Evolutionary conservation across 805 yeast species (phyloP).

Genomic region (Spathaspora boniae): DNA sequence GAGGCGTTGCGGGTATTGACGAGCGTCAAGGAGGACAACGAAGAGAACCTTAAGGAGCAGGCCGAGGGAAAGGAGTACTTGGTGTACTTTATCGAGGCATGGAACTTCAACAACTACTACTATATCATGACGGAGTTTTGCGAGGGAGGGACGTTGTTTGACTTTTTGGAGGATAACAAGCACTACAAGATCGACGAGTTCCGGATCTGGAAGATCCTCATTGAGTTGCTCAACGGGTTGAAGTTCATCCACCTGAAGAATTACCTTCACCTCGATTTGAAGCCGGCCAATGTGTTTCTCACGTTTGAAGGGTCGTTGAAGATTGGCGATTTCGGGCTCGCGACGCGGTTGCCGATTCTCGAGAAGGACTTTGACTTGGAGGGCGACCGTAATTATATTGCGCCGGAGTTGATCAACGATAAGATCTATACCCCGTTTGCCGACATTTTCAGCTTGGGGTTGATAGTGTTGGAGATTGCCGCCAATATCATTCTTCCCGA

Average conservation of each 20-base stretch:
- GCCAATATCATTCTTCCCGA: constrained; percentile 94
- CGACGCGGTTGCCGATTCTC: constrained; percentile 70
- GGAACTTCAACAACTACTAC: constrained; percentile 74
- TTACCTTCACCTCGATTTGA: constrained; percentile 83
- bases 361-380: constrained; percentile 79
- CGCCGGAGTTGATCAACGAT: constrained; percentile 86
- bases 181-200: constrained; percentile 86
- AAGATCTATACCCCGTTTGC: constrained; percentile 88
- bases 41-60: constrained; percentile 31
- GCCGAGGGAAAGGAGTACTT: constrained; percentile 74
- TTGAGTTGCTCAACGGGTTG: constrained; percentile 78
- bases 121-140: constrained; percentile 95
- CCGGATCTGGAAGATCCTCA: constrained; percentile 94
- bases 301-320: constrained; percentile 93
- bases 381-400: constrained; percentile 96
- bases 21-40: constrained; percentile 35
- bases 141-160: constrained; percentile 87
- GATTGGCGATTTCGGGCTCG: constrained; percentile 96
- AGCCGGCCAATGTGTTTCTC: constrained; percentile 92
- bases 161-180: constrained; percentile 72
- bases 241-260: constrained; percentile 71
- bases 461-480: constrained; percentile 91
- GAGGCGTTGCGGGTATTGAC: constrained; percentile 53
- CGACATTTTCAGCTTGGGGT: constrained; percentile 90
- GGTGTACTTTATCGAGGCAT: constrained; percentile 74